Evolutionary conservation across 2,329 filamentous ascomycete species (phyloP), one percentile per base, ranked within the genome.

Genomic region (Fusarium sp.): DNA sequence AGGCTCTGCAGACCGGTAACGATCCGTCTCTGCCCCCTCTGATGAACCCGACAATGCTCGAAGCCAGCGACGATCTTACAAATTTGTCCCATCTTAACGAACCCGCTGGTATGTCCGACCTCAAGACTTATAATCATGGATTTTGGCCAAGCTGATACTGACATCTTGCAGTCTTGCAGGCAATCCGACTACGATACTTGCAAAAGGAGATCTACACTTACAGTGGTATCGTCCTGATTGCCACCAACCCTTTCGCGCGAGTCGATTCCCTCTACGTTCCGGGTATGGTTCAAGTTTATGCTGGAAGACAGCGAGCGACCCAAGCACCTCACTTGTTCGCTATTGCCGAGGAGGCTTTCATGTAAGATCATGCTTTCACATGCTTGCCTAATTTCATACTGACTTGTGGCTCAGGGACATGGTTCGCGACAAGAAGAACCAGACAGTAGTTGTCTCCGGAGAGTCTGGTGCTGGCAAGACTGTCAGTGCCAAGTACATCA

Each of bases 121-220:
- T 8, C n/a, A 23, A 44, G 21, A 12, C 23, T 47, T 20, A 18
- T 21, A 3, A 13, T 41, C 9, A 48, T 38, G 24, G 35, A 20
- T n/a, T 20, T 37, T 49, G 28, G 43, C 55, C 62, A 49, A 58
- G 57, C 74, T 77, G 66, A 78, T 58, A 60, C 57, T 52, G 48
- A 24, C 53, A 44, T 42, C 62, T 37, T 63, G 74, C 80, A 97
- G 97, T 99, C 66, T 85, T 99, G 70, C 96, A 99, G 86, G 96
- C 96, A 57, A 99, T 99, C 81, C 94, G 94, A 79, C 88, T 99
- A 78, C 93, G 96, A 80, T 99, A 99, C 84, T 88, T 93, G 69
- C 96, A 99, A 81, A 98, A 98, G 83, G 96, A 99, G 81, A 99
- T 99, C 77, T 99, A 99, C 86, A 99, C 96, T 77, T 99, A 99